A percentile compares a stretch with the other conserved stretches of the same genome.
phyloP scores from a whole-genome alignment of 2,329 filamentous ascomycete species.

The Fusarium globosum region DNA sequence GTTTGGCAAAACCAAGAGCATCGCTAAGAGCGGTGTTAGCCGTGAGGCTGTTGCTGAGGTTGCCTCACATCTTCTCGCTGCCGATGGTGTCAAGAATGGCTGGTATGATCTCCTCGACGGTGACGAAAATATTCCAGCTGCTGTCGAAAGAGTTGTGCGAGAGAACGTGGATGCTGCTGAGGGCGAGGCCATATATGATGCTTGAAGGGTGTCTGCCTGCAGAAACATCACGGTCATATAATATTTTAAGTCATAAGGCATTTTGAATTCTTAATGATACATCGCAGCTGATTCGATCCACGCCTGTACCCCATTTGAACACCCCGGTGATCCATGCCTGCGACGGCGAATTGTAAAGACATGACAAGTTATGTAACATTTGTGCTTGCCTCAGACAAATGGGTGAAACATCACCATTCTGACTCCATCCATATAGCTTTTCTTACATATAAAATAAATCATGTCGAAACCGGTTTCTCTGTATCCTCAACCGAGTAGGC shows the following conservation, averaged over 20 bases:
- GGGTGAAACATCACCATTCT: not conserved
- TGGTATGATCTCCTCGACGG: slow-evolving; percentile 69
- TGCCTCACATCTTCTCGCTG: slow-evolving; percentile 65
- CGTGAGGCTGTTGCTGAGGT: slow-evolving; percentile 70
- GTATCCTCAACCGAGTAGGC: not conserved
- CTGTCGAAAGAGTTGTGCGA: slow-evolving; percentile 60
- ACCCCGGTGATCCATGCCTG: not conserved
- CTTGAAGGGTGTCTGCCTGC: slow-evolving; percentile 5
- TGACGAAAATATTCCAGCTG: slow-evolving; percentile 58
- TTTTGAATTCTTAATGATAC: not conserved
- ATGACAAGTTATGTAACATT: not conserved
- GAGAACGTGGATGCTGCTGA: slow-evolving; percentile 64
- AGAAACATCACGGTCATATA: not conserved
- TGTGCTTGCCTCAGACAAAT: not conserved
- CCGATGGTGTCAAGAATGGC: slow-evolving; percentile 56
- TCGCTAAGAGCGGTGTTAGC: slow-evolving; percentile 54
- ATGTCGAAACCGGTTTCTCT: not conserved
- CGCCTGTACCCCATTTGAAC: not conserved
- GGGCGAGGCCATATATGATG: slow-evolving; percentile 58
- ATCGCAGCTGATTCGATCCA: not conserved
- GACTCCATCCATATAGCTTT: not conserved
- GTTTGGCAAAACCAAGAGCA: slow-evolving; percentile 58
- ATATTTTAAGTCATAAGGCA: not conserved
- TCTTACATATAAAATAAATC: not conserved
- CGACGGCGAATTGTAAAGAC: not conserved